Evolutionary conservation across 208 protist species (phyloP), one percentile per base, ranked within the genome.

Genomic region (Acanthamoeba polyphaga): DNA sequence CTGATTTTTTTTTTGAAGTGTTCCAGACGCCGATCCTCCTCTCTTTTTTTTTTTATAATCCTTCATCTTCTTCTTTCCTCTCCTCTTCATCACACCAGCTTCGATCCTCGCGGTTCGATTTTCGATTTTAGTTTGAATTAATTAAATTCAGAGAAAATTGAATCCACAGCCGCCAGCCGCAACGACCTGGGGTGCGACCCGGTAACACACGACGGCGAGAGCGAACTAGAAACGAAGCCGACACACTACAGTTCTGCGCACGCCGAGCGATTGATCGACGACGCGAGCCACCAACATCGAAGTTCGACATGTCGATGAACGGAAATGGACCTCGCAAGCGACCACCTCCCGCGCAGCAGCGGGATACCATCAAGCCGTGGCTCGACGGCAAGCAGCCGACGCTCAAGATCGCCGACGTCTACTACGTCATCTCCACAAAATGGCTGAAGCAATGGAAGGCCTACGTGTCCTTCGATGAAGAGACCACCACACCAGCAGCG

Each of bases 391-490:
- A 76, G 68, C 27, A 76, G 68, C 29, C 29, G 32, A 24, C 68
- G 27, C 80, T 88, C n/a, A 51, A 60, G 51, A n/a, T 55, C 5
- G 51, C 38, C 80, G 51, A 60, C 80, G 32, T 38, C 80, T 88
- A 88, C 51, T 60, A 58, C 32, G 51, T 88, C 80, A 88, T 88
- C 80, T 29, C 43, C 51, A 29, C 43, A 27, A 88, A 88, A 60
- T 88, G 80, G 80, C 32, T 62, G 24, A 29, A 62, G 13, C 43
- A 88, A n/a, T 88, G 80, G 80, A 88, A 88, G 51, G 27, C 43
- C 43, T 88, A 58, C 80, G 80, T 88, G 12, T 15, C 12, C n/a
- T 88, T 88, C 51, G 80, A 88, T 29, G 80, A 88, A 60, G 38
- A 60, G 51, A 88, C 55, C 55, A 15, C 55, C 55, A 62, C 55